Conservation (phyloP, 345 rosid species). For the Lagerstroemia speciosa region DNA sequence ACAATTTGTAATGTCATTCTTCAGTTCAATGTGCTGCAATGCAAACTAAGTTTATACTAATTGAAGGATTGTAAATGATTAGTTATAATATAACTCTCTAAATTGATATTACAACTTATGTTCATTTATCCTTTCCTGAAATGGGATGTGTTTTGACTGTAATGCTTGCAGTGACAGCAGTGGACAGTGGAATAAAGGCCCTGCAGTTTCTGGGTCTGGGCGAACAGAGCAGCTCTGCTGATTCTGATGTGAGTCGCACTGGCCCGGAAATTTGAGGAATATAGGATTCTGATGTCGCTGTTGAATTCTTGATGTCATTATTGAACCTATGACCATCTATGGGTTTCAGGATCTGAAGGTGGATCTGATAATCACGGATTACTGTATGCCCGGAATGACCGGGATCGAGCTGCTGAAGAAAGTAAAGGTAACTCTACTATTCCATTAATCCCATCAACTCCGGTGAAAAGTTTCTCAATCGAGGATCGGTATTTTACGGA, state of each 20-base stretch:
- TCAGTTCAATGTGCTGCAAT: too few relatives aligned
- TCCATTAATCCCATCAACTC: too few relatives aligned
- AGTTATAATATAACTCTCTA: too few relatives aligned
- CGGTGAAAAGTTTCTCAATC: too few relatives aligned
- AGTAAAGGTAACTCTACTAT: slow-evolving; percentile 45
- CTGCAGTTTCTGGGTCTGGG: slow-evolving; percentile 71
- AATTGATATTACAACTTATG: too few relatives aligned
- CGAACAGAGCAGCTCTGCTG: slow-evolving; percentile 21
- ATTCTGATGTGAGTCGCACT: too few relatives aligned
- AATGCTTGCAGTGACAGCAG: slow-evolving; percentile 68
- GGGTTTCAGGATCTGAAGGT: slow-evolving; percentile 53
- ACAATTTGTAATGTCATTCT: too few relatives aligned
- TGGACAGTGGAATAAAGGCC: slow-evolving; percentile 81
- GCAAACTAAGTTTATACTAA: too few relatives aligned
- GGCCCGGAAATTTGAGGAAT: neutral
- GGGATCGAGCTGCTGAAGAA: slow-evolving; percentile 92
- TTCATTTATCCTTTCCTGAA: too few relatives aligned
- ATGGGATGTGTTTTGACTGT: too few relatives aligned
- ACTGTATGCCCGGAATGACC: slow-evolving; percentile 98
- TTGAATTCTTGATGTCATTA: neutral
- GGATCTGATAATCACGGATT: slow-evolving; percentile 87
- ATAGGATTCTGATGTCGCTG: too few relatives aligned
- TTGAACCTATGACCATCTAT: neutral
- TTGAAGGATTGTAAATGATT: too few relatives aligned
- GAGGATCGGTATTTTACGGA: neutral